These are phyloP conservation scores for Neofusicoccum sp. DNA, from an alignment of 2,329 filamentous ascomycete genomes.

Conservation along the genomic window DNA sequence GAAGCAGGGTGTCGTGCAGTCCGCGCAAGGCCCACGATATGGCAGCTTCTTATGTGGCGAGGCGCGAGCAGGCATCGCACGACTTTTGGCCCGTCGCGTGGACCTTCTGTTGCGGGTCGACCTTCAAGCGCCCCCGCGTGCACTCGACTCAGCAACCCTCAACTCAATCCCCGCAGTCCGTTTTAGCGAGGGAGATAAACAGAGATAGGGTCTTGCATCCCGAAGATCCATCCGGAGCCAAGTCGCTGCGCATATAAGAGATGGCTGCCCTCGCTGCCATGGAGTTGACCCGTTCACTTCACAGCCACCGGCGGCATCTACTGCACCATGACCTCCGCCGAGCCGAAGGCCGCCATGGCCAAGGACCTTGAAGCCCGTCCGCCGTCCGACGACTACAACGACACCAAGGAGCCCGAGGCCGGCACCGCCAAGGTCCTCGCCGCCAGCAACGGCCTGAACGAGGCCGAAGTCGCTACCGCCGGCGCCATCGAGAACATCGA, in stretches of 20 bases:
- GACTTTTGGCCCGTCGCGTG: slow-evolving; percentile 7
- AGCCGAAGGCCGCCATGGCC: not conserved
- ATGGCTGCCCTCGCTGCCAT: not conserved
- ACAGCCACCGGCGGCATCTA: not conserved
- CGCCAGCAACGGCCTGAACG: slow-evolving; percentile 2
- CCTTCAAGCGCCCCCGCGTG: not conserved
- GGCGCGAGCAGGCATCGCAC: not conserved
- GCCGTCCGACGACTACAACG: slow-evolving; percentile 6
- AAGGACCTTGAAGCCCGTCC: slow-evolving; percentile 11
- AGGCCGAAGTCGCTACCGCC: slow-evolving; percentile 8
- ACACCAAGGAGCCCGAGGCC: slow-evolving; percentile 4
- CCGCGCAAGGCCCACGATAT: not conserved
- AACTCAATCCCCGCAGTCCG: slow-evolving; percentile 2
- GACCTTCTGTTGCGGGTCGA: slow-evolving; percentile 12
- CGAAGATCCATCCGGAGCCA: not conserved
- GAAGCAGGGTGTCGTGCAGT: not conserved
- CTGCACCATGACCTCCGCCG: not conserved
- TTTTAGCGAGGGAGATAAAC: slow-evolving; percentile 3
- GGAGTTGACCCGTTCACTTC: not conserved
- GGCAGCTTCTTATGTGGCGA: slow-evolving; percentile 11
- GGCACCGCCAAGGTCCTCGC: slow-evolving; percentile 9
- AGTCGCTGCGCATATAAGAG: not conserved
- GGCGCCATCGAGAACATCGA: slow-evolving; percentile 18
- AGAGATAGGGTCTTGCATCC: not conserved
- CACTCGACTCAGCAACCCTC: not conserved